Base-by-base conservation (phyloP, 2,329 filamentous ascomycete species). In the Cladosporium austrohemisphaericum region DNA sequence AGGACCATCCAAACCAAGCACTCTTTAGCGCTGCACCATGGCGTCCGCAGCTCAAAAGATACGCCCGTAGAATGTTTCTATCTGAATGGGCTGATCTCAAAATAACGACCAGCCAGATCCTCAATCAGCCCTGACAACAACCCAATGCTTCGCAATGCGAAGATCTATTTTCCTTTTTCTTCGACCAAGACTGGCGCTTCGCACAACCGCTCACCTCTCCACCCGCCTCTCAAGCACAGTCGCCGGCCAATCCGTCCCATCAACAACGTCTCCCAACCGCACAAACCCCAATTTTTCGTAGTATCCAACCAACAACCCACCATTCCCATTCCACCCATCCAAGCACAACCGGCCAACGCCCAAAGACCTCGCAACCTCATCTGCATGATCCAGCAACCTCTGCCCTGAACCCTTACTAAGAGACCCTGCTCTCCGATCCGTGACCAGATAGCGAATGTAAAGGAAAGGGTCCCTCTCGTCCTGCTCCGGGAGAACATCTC, bases 401-500 rank as follows among this genome's bases (percentile, higher is more conserved):
- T 35, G 35, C 1, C 54, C 54, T 5, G 47, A 51, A 9, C 54
- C 56, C 33, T 50, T 54, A 9, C 33, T 28, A 3, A 44, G 20
- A 13, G 35, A 26, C 7, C 51, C 54, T 2, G 40, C 52, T 22
- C 47, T 28, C 10, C 52, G 41, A 38, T 58, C 51, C 14, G 54
- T 50, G 31, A 58, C 56, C 2, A 58, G 35, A 31, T 51, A 58
- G 3, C 41, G 19, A 13, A 58, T 13, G 26, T 55, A 56, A 3
- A 54, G 43, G 25, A 54, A 56, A 16, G 52, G 51, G 10, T 54
- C 49, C 2, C 41, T 16, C 7, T 50, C 36, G 23, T 54, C 52
- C 32, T 63, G 37, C 19, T 91, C 68, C 76, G 90, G 51, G 84
- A 86, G 65, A 79, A 85, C 52, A 78, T 82, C 50, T 71, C 73